Conservation (phyloP, 768 basidiomycete species). For the Tulasnella sp. region DNA sequence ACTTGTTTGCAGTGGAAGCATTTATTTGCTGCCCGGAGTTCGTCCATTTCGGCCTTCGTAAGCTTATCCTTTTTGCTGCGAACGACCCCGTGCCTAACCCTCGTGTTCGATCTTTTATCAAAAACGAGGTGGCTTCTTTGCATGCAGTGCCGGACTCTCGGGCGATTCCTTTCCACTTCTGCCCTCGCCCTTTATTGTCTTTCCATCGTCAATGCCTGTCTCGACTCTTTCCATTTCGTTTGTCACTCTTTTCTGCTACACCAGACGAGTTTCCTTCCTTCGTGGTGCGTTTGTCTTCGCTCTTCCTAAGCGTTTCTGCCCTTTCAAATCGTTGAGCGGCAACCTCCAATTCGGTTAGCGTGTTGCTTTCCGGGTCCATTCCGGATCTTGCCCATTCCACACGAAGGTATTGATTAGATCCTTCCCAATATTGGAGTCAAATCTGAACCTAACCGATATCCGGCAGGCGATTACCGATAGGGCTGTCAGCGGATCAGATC, state of each 20-base stretch:
- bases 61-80: not conserved
- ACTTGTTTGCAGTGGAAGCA: conserved; percentile 11
- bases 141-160: too few relatives aligned
- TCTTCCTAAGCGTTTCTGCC: not conserved
- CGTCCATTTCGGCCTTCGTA: not conserved
- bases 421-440: not conserved
- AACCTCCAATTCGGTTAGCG: conserved; percentile 14
- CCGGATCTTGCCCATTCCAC: not conserved
- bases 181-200: too few relatives aligned
- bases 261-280: too few relatives aligned
- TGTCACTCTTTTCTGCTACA: not conserved
- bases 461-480: not conserved
- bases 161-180: too few relatives aligned
- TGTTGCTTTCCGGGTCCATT: conserved; percentile 1
- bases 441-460: not conserved
- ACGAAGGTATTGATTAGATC: not conserved
- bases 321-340: not conserved
- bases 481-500: too few relatives aligned
- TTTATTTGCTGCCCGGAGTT: conserved; percentile 13
- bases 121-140: not conserved
- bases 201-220: not conserved
- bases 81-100: not conserved
- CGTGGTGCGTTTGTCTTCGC: not conserved
- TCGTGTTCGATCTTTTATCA: not conserved
- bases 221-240: not conserved